These are phyloP conservation scores for Eucalyptus marginata DNA, from an alignment of 345 rosid genomes.

Conservation along the genomic window DNA sequence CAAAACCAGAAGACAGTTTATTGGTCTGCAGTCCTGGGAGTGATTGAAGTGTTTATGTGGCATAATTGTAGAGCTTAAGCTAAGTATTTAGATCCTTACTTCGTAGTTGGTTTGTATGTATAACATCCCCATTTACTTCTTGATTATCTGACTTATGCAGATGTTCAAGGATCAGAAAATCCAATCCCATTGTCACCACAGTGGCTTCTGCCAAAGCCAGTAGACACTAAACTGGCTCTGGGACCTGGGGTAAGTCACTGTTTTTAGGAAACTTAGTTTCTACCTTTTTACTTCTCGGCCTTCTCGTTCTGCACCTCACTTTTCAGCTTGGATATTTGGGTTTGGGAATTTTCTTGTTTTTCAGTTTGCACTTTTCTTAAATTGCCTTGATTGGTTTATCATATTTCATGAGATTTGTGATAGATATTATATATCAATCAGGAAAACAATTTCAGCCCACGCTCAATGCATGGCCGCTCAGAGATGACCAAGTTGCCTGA, in stretches of 20 bases:
- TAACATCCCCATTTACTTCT: not conserved
- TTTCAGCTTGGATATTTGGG: not conserved
- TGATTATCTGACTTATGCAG: conserved; percentile 37
- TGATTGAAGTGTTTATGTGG: not conserved
- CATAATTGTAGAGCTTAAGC: not conserved
- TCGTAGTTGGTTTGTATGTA: not conserved
- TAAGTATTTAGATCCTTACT: not conserved
- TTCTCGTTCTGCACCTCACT: not conserved
- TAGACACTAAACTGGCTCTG: conserved; percentile 62
- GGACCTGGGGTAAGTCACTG: conserved; percentile 58
- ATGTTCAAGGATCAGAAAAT: conserved; percentile 62
- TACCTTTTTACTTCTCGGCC: not conserved
- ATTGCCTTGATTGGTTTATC: not conserved
- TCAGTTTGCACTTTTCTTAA: not conserved
- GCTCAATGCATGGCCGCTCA: conserved; percentile 19
- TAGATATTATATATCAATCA: conserved; percentile 1
- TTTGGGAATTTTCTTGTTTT: not conserved
- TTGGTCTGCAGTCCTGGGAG: not conserved
- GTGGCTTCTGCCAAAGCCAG: conserved; percentile 93
- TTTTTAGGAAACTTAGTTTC: not conserved
- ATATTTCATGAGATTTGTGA: not conserved
- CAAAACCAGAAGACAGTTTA: not conserved
- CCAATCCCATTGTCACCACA: conserved; percentile 93
- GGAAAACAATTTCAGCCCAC: conserved; percentile 38
- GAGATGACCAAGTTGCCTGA: conserved; percentile 40